phyloP scores from a whole-genome alignment of 1,139 yeast genomes.

The Yamadazyma mexicana region DNA sequence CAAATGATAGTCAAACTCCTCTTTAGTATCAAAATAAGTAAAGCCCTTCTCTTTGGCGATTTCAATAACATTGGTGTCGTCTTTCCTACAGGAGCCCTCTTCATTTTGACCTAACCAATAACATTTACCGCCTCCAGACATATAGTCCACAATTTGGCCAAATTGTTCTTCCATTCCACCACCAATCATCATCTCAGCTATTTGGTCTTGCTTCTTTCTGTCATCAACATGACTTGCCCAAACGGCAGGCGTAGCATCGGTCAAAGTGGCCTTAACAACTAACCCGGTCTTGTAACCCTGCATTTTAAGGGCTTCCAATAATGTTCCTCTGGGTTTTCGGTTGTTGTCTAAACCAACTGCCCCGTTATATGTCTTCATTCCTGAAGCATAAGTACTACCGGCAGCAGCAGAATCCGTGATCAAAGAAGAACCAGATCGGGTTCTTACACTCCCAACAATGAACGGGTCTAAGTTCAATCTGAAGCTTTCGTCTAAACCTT shows the following conservation, averaged over 20 bases:
- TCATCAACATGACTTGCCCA: constrained; percentile 70
- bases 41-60: constrained; percentile 64
- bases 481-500: constrained; percentile 51
- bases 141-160: constrained; percentile 64
- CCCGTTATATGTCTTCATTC: constrained; percentile 75
- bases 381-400: constrained; percentile 87
- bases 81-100: constrained; percentile 67
- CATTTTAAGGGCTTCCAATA: constrained; percentile 78
- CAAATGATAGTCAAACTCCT: constrained; percentile 46
- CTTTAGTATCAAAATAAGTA: constrained; percentile 61
- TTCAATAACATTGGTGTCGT: constrained; percentile 59
- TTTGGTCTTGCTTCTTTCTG: constrained; percentile 68
- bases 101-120: constrained; percentile 55
- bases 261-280: constrained; percentile 80
- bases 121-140: constrained; percentile 90
- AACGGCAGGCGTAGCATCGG: constrained; percentile 68
- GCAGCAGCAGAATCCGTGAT: constrained; percentile 94
- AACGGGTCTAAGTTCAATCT: constrained; percentile 59
- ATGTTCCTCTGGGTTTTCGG: constrained; percentile 71
- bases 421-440: constrained; percentile 68
- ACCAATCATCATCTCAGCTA: constrained; percentile 57
- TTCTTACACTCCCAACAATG: constrained; percentile 75
- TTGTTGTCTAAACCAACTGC: constrained; percentile 75
- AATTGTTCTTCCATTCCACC: constrained; percentile 7
- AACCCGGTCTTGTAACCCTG: constrained; percentile 78